Conservation (phyloP, 176 grass and related monocot species). For the Puya raimondii region DNA sequence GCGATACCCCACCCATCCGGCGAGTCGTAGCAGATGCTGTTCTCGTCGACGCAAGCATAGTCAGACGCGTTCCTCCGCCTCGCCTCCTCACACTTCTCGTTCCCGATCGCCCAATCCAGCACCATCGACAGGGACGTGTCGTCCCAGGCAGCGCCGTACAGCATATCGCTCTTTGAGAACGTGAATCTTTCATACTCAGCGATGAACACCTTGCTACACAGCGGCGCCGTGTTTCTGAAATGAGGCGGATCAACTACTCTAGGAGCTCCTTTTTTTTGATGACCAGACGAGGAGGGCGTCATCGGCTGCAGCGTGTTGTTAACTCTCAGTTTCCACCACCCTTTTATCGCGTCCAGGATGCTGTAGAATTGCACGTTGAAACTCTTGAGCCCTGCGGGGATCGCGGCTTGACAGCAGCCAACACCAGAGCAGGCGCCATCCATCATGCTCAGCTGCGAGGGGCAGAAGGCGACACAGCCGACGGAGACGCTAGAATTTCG, state of each 20-base stretch:
- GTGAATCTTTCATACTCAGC: conserved; percentile 26
- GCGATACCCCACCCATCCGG: conserved; percentile 38
- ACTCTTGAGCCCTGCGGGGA: neutral
- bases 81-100: conserved; percentile 23
- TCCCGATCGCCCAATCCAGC: conserved; percentile 52
- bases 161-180: neutral
- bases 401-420: neutral
- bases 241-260: too few relatives aligned
- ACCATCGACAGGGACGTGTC: conserved; percentile 9
- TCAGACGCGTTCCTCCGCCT: neutral
- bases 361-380: neutral
- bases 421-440: neutral
- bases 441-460: neutral
- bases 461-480: neutral
- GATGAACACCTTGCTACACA: conserved; percentile 30
- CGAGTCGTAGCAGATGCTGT: conserved; percentile 24
- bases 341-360: neutral
- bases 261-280: too few relatives aligned
- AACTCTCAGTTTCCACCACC: neutral
- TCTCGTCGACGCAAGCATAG: conserved; percentile 21
- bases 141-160: neutral
- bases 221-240: neutral
- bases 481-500: neutral
- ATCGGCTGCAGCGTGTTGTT: too few relatives aligned
- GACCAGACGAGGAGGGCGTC: too few relatives aligned